Evolutionary conservation across 2,329 filamentous ascomycete species (phyloP), one percentile per base, ranked within the genome.

Genomic region (Hypoxylon sp.): DNA sequence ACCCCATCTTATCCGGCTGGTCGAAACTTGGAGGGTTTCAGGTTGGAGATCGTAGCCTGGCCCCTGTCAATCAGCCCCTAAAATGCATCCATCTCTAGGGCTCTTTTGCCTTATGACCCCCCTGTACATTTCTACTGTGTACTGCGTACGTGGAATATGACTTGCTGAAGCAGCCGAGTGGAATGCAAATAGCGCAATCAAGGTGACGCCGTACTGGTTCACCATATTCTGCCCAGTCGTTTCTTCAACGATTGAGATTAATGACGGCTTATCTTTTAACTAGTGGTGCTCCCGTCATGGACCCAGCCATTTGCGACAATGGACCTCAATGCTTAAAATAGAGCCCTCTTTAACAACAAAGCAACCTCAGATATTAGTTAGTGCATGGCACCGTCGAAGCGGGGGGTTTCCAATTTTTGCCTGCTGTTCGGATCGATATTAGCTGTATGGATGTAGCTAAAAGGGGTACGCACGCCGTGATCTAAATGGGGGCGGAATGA

Each of bases 11-110:
- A 66, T 61, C 63, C 67, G 60, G 64, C 67, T 72, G 71, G 72
- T 70, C 73, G 75, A 77, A 77, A 77, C 76, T 68, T 69, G 67
- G 69, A 69, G 68, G 60, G 76, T 77, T 77, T 77, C 76, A 77
- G 61, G 69, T 77, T 75, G 74, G 72, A 72, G 68, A 74, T 74
- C 64, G 60, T 70, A 59, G 70, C 65, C 60, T 63, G 63, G 65
- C 70, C 73, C 72, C 63, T 71, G 69, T 72, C 59, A 57, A 61
- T 66, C 38, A 36, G 68, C 67, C 74, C 70, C 69, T 71, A 68
- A 64, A 38, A 57, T 57, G 41, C 48, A 32, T 46, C 17, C 51
- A 41, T 38, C 28, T 36, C 14, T 25, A 36, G 25, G 36, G 45
- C 32, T 32, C 51, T 43, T 60, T 60, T 46, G 41, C 51, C 63